These are phyloP conservation scores for Phaeosphaeriaceae sp. DNA, from an alignment of 2,329 filamentous ascomycete species.

Conservation along the genomic window DNA sequence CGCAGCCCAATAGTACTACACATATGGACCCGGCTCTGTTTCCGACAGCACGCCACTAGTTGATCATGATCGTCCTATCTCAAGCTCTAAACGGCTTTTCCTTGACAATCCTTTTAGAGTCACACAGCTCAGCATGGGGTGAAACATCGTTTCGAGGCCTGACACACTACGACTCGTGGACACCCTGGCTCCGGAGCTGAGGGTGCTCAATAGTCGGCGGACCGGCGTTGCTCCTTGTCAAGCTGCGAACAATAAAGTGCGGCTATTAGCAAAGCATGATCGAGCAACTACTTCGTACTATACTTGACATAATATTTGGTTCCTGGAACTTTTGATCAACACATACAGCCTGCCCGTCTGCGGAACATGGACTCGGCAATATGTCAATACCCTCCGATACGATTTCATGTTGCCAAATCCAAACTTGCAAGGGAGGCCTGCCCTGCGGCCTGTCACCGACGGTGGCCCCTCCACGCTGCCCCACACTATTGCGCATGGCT, in stretches of 20 bases:
- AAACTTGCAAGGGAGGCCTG: constrained; percentile 7
- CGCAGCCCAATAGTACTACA: no score
- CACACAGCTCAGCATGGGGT: neutral
- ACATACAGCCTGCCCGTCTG: neutral
- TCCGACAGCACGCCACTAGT: neutral
- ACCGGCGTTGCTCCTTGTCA: constrained; percentile 1
- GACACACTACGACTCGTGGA: neutral
- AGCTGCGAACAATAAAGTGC: constrained; percentile 1
- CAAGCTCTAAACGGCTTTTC: constrained; percentile 5
- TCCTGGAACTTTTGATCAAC: neutral
- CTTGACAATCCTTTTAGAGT: neutral
- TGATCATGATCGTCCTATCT: constrained; percentile 5
- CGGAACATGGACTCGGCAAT: constrained; percentile 2
- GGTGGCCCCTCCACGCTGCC: constrained; percentile 7
- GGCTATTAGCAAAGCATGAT: neutral
- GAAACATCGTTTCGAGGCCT: constrained; percentile 5
- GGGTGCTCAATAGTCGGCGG: neutral
- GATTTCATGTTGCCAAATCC: neutral
- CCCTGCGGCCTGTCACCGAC: constrained; percentile 3
- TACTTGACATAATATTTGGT: constrained; percentile 1
- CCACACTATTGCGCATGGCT: constrained; percentile 6
- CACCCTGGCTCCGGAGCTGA: neutral
- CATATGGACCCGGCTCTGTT: neutral
- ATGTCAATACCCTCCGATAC: constrained; percentile 1
- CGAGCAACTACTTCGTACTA: neutral